Evolutionary conservation across 2,329 filamentous ascomycete genomes (phyloP), one percentile per base, ranked within the genome.

Genomic region (Aspergillus ochraceoroseus): DNA sequence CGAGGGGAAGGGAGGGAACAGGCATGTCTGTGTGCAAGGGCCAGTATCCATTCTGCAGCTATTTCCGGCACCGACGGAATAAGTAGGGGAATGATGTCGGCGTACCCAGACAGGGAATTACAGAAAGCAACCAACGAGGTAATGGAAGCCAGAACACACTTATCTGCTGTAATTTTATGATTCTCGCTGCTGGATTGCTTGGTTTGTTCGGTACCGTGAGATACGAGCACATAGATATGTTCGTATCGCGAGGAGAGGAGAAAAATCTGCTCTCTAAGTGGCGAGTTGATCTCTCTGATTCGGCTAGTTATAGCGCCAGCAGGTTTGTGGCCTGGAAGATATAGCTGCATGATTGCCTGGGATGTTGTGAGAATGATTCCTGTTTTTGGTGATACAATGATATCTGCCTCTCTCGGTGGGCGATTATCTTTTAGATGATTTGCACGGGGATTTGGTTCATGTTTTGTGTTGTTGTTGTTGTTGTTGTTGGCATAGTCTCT

Each of bases 301-400:
- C 36, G 31, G 8, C 13, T 37, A 1, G 38, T 44, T 12, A 25
- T 13, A 3, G 41, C 32, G 13, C 11, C 27, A n/a, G 9, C 26
- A 9, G 54, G 47, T 6, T 61, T 68, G 37, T 78, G 73, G 0
- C 82, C 80, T 0, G 86, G 85, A 0, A 88, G 69, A 2, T 82
- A 71, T 32, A 73, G 77, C 54, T 95, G 89, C 29, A 81, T 83
- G 17, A 84, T 72, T 49, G 82, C 79, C 46, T 89, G 77, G 4
- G 89, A 66, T 0, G 77, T 85, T 1, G 85, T 85, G 13, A 85
- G 56, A 1, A 94, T 61, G 2, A 94, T 66, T 0, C 85, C 87
- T 0, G 76, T 79, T 0, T 70, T 71, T 0, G 85, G 79, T 0
- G 85, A 85, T 4, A 89, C 53, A 1, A 83, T 75, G 2, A 95